phyloP scores from a whole-genome alignment of 192 early-diverging fungal species.

The Coemansia reversa region DNA sequence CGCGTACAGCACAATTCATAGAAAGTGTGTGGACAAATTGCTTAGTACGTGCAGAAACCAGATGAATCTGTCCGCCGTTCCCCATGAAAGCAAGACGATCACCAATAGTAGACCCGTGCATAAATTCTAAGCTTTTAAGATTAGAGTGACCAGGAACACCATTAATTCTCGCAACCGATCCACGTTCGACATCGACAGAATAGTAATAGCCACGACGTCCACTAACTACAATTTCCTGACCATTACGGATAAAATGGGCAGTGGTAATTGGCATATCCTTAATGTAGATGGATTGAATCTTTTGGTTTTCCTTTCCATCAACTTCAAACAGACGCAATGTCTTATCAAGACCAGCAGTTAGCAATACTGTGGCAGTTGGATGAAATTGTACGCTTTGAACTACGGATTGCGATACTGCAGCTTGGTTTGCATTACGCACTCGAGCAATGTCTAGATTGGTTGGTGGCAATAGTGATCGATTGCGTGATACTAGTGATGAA shows the following conservation, averaged over 20 bases:
- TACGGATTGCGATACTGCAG: constrained; percentile 52
- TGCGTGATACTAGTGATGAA: constrained; percentile 18
- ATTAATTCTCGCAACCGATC: constrained; percentile 63
- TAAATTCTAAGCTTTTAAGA: constrained; percentile 72
- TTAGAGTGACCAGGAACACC: constrained; percentile 72
- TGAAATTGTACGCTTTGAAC: constrained; percentile 81
- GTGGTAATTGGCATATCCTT: constrained; percentile 83
- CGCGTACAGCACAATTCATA: constrained; percentile 80
- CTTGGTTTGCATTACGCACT: constrained; percentile 38
- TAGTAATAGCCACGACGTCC: constrained; percentile 85
- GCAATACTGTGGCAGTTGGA: constrained; percentile 80
- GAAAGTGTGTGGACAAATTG: constrained; percentile 87
- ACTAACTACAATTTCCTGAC: constrained; percentile 70
- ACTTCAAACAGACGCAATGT: constrained; percentile 86
- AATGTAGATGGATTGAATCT: constrained; percentile 85
- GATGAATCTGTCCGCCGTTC: constrained; percentile 75
- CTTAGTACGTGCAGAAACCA: constrained; percentile 76
- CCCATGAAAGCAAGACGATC: constrained; percentile 78
- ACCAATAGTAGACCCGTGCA: constrained; percentile 67
- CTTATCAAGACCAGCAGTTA: constrained; percentile 87
- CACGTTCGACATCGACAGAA: constrained; percentile 78
- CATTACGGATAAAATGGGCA: constrained; percentile 75
- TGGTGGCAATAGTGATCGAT: constrained; percentile 14
- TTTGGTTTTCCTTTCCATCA: constrained; percentile 90
- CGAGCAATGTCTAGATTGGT: constrained; percentile 27